Evolutionary conservation across 75 land plant genomes (phyloP).

Genomic region (Picea sitchensis): DNA sequence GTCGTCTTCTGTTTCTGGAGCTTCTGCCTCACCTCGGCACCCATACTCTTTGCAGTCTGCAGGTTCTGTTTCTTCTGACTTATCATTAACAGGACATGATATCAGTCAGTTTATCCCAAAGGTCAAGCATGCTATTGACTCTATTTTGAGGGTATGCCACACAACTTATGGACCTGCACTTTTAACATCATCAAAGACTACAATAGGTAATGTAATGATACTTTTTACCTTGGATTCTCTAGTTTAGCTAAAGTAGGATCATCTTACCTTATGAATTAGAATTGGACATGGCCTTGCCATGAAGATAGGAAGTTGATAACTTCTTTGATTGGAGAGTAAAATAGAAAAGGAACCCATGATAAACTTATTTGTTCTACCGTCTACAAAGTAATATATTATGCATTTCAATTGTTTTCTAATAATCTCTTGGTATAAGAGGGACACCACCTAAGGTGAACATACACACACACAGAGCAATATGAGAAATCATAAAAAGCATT

Average conservation of each 20-base stretch:
- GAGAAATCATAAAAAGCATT: too few relatives aligned
- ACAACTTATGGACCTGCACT: conserved; percentile 73
- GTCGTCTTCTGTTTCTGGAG: conserved; percentile 29
- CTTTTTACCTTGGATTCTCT: background rate
- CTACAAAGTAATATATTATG: too few relatives aligned
- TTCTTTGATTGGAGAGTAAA: too few relatives aligned
- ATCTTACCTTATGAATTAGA: background rate
- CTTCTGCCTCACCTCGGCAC: conserved; percentile 16
- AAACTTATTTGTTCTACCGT: too few relatives aligned
- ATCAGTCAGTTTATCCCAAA: conserved; percentile 92
- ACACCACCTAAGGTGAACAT: too few relatives aligned
- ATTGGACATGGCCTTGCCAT: background rate
- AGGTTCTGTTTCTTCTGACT: conserved; percentile 18
- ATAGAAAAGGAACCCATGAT: too few relatives aligned
- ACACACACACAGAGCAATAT: too few relatives aligned
- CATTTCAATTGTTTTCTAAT: too few relatives aligned
- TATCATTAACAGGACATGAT: conserved; percentile 50
- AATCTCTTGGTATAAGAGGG: too few relatives aligned
- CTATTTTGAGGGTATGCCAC: conserved; percentile 84
- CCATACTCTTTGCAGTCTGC: conserved; percentile 14
- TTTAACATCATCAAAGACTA: conserved; percentile 78
- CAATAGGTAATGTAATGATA: conserved; percentile 49
- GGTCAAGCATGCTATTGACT: conserved; percentile 91
- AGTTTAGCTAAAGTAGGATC: background rate
- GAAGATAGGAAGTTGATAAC: too few relatives aligned